Evolutionary conservation across 2,329 filamentous ascomycete genomes (phyloP), one percentile per base, ranked within the genome.

Genomic region (Claviceps capensis): DNA sequence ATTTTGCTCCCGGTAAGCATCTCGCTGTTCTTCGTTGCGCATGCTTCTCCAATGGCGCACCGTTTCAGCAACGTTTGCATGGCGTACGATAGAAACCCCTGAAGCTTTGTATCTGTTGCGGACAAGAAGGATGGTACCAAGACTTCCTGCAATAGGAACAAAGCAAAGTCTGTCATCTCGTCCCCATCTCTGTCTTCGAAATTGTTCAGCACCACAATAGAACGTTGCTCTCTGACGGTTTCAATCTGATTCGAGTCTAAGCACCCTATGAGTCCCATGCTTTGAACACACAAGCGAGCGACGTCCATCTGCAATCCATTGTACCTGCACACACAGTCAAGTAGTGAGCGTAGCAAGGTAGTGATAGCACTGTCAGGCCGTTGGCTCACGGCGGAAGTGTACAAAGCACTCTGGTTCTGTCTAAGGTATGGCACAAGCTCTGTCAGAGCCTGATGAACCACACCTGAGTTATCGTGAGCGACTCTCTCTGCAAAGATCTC

Each of bases 81-180:
- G 2, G 85, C 87, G 67, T 86, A 98, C 1, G 91, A 91, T 17
- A 99, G 75, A 63, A 94, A 95, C 0, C 89, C 90, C 65, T 97
- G 93, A 5, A 89, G 77, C 57, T 82, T 83, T 2, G 89, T 86
- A 63, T 96, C 94, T 0, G 86, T 93, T 1, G 88, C 86, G 1
- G 91, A 95, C 44, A 95, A 73, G 62, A 98, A 99, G 0, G 90
- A 85, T 55, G 90, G 89, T 26, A 97, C 88, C 11, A 98, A 72
- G 7, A 95, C 85, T 62, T 94, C 79, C 61, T 95, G 85, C 16
- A 99, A 74, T 47, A 95, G 75, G 60, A 90, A 89, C 42, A 93
- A 74, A 7, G 88, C 81, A 66, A 97, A 99, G 55, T 93, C 82
- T 16, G 88, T 83, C 0, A 84, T 86, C 64, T 99, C 91, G 48